These are phyloP conservation scores for Paramecium sexaurelia DNA, from an alignment of 73 alveolate genomes.

Conservation along the genomic window DNA sequence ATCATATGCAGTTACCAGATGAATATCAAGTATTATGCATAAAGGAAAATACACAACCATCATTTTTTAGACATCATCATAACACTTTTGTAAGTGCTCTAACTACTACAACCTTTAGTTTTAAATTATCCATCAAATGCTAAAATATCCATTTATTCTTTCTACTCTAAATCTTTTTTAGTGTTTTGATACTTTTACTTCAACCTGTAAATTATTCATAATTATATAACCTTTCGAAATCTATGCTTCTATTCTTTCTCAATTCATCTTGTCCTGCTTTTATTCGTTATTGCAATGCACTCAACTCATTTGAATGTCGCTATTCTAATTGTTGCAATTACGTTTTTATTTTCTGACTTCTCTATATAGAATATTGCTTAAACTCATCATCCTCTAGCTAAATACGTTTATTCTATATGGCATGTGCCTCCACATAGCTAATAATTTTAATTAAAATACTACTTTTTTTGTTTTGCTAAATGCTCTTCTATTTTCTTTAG, in stretches of 20 bases:
- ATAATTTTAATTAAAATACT: not conserved
- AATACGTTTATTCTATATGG: conserved; percentile 57
- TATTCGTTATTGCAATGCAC: conserved; percentile 66
- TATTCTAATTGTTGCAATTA: conserved; percentile 40
- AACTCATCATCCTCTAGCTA: conserved; percentile 56
- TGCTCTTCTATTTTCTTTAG: conserved; percentile 73
- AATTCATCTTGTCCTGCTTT: conserved; percentile 68
- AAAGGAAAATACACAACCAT: not conserved
- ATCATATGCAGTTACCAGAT: not conserved
- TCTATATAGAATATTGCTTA: conserved; percentile 49
- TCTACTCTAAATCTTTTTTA: conserved; percentile 70
- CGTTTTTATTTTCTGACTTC: conserved; percentile 63
- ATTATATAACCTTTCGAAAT: conserved; percentile 68
- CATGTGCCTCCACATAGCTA: conserved; percentile 75
- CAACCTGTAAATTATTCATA: conserved; percentile 34
- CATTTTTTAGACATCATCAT: conserved; percentile 10
- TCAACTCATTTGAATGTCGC: conserved; percentile 67
- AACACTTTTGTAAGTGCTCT: conserved; percentile 26
- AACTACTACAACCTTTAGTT: conserved; percentile 55
- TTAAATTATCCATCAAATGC: conserved; percentile 65
- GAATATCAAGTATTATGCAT: not conserved
- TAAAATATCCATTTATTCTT: conserved; percentile 55
- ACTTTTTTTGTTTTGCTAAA: conserved; percentile 69
- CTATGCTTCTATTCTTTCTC: conserved; percentile 67
- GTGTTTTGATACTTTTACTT: conserved; percentile 69